These are phyloP conservation scores for Colletotrichum somersetense DNA, from an alignment of 2,329 filamentous ascomycete species.

Conservation along the genomic window DNA sequence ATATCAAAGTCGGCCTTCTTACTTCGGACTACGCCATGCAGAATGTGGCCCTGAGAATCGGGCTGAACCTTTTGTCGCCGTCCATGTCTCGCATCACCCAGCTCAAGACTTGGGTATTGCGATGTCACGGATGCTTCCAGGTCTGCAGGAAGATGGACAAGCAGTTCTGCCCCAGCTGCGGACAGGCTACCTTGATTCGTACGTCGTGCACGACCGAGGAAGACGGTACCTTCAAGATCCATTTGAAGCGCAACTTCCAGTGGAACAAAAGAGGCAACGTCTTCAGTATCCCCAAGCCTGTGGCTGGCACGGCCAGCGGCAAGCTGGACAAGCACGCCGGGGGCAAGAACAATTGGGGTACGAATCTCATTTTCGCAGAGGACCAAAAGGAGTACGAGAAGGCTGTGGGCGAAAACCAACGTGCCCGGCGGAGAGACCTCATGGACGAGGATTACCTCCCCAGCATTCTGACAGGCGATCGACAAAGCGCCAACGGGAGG, in stretches of 20 bases:
- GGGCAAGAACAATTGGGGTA: constrained; percentile 89
- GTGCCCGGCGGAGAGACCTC: constrained; percentile 80
- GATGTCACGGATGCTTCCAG: constrained; percentile 94
- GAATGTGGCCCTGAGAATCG: constrained; percentile 94
- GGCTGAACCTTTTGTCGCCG: constrained; percentile 88
- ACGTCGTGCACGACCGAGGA: constrained; percentile 87
- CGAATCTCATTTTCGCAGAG: constrained; percentile 85
- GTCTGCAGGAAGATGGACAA: constrained; percentile 85
- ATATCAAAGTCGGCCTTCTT: constrained; percentile 89
- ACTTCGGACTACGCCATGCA: constrained; percentile 98
- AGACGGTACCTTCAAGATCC: constrained; percentile 83
- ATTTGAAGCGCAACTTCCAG: constrained; percentile 95
- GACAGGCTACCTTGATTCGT: constrained; percentile 86
- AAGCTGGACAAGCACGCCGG: constrained; percentile 73
- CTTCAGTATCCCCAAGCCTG: constrained; percentile 92
- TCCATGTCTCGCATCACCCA: constrained; percentile 83
- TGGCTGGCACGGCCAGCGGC: constrained; percentile 83
- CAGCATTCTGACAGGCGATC: constrained; percentile 83
- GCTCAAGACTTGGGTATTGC: constrained; percentile 88
- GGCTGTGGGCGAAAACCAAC: constrained; percentile 72
- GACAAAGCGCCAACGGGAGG: constrained; percentile 72
- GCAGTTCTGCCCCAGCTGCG: constrained; percentile 94
- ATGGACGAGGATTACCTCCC: constrained; percentile 98
- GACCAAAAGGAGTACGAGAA: constrained; percentile 93
- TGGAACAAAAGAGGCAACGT: constrained; percentile 95